A percentile compares a stretch with the other conserved stretches of the same genome.
Evolutionary conservation across 1,284 basidiomycete species (phyloP).

Genomic region (Wolfiporia cocos): DNA sequence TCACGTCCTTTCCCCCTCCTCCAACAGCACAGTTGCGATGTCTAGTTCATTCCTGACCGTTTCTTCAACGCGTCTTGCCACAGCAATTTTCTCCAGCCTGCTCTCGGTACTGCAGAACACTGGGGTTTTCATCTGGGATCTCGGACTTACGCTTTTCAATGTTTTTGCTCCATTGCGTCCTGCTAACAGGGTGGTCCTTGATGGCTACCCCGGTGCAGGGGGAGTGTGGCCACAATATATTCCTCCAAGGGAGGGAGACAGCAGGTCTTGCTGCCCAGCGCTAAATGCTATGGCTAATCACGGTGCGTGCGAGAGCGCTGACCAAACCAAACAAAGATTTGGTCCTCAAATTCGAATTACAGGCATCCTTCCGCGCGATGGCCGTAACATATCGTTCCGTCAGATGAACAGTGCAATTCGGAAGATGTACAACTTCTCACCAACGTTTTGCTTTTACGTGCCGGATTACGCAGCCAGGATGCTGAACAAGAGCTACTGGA

Average conservation of each 20-base stretch:
- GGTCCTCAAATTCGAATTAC: no score
- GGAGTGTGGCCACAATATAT: constrained; percentile 67
- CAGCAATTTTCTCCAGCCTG: constrained; percentile 13
- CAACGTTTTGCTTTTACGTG: constrained; percentile 60
- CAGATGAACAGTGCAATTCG: constrained; percentile 44
- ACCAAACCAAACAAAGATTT: no score
- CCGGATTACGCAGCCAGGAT: constrained; percentile 52
- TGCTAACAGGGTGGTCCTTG: constrained; percentile 46
- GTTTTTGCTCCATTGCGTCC: constrained; percentile 42
- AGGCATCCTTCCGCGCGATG: constrained; percentile 67
- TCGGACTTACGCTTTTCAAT: constrained; percentile 48
- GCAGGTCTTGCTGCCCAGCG: constrained; percentile 63
- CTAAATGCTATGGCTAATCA: constrained; percentile 75
- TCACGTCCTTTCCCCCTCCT: no score
- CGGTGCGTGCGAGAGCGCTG: no score
- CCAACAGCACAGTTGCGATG: no score
- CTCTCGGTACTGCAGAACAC: constrained; percentile 9
- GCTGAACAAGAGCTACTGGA: constrained; percentile 47
- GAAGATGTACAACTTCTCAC: constrained; percentile 61
- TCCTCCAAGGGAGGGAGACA: constrained; percentile 53
- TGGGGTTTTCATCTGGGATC: constrained; percentile 32
- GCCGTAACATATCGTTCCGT: constrained; percentile 59
- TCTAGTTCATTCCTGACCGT: constrained; percentile 10
- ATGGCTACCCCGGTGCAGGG: constrained; percentile 50
- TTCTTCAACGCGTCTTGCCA: constrained; percentile 11